Conservation (phyloP, 1,139 yeast species). For the Suhomyces ambrosiae region DNA sequence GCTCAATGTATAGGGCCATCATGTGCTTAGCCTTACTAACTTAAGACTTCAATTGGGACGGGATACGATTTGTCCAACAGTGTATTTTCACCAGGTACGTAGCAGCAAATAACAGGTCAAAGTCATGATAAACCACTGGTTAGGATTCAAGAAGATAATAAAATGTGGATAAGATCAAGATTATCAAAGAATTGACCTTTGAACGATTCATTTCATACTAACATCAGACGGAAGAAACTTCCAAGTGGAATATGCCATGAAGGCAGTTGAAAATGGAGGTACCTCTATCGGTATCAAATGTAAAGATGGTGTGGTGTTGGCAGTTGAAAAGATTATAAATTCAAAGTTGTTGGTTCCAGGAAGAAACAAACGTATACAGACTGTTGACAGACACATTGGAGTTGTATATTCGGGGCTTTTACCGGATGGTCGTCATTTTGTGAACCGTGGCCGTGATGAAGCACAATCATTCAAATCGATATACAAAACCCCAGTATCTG, state of each 20-base stretch:
- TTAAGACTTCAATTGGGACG: conserved; percentile 87
- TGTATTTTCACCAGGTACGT: conserved; percentile 62
- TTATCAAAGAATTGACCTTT: too few species aligned
- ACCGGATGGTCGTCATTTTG: conserved; percentile 96
- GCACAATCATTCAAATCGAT: conserved; percentile 76
- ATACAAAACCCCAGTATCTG: conserved; percentile 76
- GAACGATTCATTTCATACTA: conserved; percentile 19
- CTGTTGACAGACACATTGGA: conserved; percentile 91
- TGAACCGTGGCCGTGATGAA: conserved; percentile 90
- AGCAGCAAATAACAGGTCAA: conserved; percentile 1
- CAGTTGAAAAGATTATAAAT: conserved; percentile 89
- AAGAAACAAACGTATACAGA: conserved; percentile 85
- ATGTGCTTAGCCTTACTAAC: too few species aligned
- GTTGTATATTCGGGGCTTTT: conserved; percentile 91
- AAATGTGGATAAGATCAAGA: too few species aligned
- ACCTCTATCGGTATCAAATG: conserved; percentile 92
- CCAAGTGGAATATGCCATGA: conserved; percentile 97
- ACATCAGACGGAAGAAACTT: conserved; percentile 90
- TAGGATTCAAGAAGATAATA: too few species aligned
- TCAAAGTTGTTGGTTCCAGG: conserved; percentile 90
- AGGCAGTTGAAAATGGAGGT: conserved; percentile 97
- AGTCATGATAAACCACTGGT: too few species aligned
- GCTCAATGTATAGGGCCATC: too few species aligned
- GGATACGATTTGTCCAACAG: conserved; percentile 96
- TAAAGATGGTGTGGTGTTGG: conserved; percentile 90